Conservation (phyloP, 768 basidiomycete genomes). For the Brasilioporus rufonigricans region DNA sequence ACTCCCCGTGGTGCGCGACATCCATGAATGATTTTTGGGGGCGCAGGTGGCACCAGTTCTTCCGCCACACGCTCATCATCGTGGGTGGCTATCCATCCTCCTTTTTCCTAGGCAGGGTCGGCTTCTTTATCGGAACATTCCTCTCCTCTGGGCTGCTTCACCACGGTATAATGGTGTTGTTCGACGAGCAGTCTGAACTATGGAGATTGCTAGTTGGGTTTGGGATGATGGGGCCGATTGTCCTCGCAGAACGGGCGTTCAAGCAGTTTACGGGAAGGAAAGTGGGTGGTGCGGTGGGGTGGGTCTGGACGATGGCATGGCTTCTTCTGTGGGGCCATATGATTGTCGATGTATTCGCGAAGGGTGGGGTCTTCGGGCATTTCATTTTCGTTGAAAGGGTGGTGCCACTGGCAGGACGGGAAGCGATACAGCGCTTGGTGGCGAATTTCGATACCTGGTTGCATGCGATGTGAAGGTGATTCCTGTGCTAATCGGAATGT, state of each 20-base stretch:
- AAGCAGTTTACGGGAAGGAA: neutral
- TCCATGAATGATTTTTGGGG: neutral
- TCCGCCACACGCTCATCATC: neutral
- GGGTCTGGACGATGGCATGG: neutral
- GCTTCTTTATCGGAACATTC: neutral
- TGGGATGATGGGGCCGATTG: neutral
- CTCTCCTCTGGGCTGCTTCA: neutral
- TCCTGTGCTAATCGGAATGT: too few species aligned
- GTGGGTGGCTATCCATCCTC: neutral
- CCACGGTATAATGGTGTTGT: neutral
- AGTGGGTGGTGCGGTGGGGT: neutral
- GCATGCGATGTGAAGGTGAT: neutral
- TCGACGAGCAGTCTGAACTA: neutral
- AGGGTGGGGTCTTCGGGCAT: neutral
- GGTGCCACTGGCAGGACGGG: neutral
- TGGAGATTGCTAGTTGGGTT: neutral
- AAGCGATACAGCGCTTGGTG: neutral
- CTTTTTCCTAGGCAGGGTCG: neutral
- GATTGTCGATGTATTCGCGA: neutral
- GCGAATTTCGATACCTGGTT: neutral
- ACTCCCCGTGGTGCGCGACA: conserved; percentile 1
- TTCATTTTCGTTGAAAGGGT: neutral
- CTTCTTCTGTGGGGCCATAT: neutral
- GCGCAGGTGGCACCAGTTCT: neutral
- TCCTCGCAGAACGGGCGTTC: neutral